Base-by-base conservation (phyloP, 352 stramenopile species). In the Hyaloperonospora brassicae region DNA sequence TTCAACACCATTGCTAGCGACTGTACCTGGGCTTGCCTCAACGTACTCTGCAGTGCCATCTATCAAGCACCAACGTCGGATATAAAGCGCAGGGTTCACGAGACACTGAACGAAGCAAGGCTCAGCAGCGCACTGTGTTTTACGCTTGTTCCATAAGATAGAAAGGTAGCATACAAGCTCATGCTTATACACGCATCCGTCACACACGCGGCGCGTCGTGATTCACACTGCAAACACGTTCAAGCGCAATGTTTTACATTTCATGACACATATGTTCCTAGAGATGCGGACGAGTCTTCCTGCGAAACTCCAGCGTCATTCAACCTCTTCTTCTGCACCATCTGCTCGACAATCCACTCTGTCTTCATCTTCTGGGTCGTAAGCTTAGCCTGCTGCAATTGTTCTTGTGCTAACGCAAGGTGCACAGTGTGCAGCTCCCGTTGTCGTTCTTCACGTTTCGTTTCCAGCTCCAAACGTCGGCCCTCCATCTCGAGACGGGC, bases 301-400 rank as follows among this genome's bases (percentile, higher is more conserved):
- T 72, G 56, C 14, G 66, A 72, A 35, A 79, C 70, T 5, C 70
- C 67, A 13, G 72, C 72, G 25, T 79, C 70, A 27, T 53, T 64
- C 8, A 82, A 50, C 21, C 66, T 52, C 38, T 82, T 82, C 57
- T 79, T 82, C 23, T 82, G 72, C 35, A 82, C 47, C 52, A 70
- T 56, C 50, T 79, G 70, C n/a, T 82, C 69, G 21, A 79, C 57
- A 47, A 79, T 55, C 72, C 69, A 79, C 50, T 82, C 69, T 2
- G 53, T 63, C 42, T 68, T 74, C 44, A 79, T 66, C 56, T 79
- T 82, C 42, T 79, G 69, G 7, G 69, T 79, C 4, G 54, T 52
- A 45, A 79, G 47, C 30, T 74, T 73, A 13, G 69, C 67, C 38
- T 82, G 72, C 14, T 77, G 68, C n/a, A 82, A 50, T 57, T 82